Conservation (phyloP, 2,329 filamentous ascomycete genomes). For the Nemania sp. region DNA sequence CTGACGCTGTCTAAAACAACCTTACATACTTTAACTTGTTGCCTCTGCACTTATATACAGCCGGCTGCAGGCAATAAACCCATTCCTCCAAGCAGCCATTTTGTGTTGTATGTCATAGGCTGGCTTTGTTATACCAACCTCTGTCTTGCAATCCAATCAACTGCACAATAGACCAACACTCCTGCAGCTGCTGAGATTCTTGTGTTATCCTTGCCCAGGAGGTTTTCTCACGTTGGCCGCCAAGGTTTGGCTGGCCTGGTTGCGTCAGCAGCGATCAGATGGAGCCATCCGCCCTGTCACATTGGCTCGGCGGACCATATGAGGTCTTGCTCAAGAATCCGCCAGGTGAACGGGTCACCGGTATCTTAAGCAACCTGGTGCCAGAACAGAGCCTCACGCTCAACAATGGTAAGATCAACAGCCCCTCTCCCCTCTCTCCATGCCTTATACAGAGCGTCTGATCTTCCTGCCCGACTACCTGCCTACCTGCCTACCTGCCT, state of each 20-base stretch:
- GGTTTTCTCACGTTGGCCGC: background rate
- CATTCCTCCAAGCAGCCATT: no score
- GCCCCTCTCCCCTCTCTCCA: background rate
- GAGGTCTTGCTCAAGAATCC: conserved; percentile 34
- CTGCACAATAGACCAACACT: no score
- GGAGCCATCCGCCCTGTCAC: conserved; percentile 29
- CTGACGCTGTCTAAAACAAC: no score
- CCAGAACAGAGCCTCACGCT: conserved; percentile 35
- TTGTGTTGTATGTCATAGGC: no score
- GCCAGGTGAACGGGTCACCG: conserved; percentile 30
- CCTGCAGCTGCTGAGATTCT: no score
- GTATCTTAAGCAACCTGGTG: conserved; percentile 30
- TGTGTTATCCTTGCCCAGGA: background rate
- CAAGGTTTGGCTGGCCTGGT: background rate
- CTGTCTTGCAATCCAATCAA: no score
- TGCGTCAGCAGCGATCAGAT: conserved; percentile 15
- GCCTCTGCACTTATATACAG: no score
- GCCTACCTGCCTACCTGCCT: background rate
- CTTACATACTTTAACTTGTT: no score
- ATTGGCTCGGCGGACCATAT: conserved; percentile 36
- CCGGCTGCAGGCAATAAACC: no score
- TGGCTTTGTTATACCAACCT: no score
- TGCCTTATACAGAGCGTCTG: background rate
- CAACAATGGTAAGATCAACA: conserved; percentile 27
- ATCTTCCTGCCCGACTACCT: background rate